Evolutionary conservation across 2,329 filamentous ascomycete species (phyloP).

Genomic region (Colletotrichum destructivum): DNA sequence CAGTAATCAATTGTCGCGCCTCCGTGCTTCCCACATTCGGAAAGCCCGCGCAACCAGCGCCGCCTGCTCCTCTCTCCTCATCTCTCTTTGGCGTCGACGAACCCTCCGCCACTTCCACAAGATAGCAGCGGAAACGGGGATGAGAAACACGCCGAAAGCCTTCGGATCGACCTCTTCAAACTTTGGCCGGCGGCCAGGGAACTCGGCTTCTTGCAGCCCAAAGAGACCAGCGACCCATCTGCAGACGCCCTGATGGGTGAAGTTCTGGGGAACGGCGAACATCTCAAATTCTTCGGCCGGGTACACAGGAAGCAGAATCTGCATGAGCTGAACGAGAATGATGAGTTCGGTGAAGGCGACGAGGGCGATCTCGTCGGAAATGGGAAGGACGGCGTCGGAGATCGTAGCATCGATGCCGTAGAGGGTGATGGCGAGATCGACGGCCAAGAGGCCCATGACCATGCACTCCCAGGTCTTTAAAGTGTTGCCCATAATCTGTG

Average conservation of each 20-base stretch:
- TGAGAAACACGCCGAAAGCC: slow-evolving; percentile 18
- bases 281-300: not conserved
- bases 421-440: slow-evolving; percentile 23
- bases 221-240: slow-evolving; percentile 16
- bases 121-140: not conserved
- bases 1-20: not conserved
- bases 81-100: not conserved
- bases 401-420: slow-evolving; percentile 24
- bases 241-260: not conserved
- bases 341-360: slow-evolving; percentile 28
- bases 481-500: not conserved
- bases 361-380: not conserved
- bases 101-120: slow-evolving; percentile 29
- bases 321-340: slow-evolving; percentile 21
- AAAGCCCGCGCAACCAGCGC: not conserved
- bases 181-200: not conserved
- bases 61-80: not conserved
- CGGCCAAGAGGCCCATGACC: not conserved
- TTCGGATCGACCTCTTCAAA: not conserved
- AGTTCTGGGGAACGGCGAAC: not conserved
- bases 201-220: slow-evolving; percentile 16
- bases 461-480: slow-evolving; percentile 23
- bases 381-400: slow-evolving; percentile 5
- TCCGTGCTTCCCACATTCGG: not conserved
- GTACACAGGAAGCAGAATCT: slow-evolving; percentile 14